phyloP scores from a whole-genome alignment of 1,284 basidiomycete species.

The Cutaneotrichosporon curvatum region DNA sequence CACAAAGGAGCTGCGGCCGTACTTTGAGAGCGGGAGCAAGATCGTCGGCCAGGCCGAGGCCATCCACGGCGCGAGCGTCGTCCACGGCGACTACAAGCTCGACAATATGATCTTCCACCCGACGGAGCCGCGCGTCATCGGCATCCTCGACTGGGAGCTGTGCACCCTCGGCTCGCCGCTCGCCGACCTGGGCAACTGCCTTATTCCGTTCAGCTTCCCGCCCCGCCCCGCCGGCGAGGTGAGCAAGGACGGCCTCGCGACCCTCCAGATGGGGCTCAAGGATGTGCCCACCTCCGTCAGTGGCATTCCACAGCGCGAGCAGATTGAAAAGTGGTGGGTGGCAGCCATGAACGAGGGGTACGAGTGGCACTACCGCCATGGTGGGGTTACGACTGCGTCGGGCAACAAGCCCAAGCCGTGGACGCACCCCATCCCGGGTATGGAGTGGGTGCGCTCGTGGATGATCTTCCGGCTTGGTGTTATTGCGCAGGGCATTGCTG shows the following conservation, averaged over 20 bases:
- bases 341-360: constrained; percentile 37
- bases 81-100: constrained; percentile 95
- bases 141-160: constrained; percentile 93
- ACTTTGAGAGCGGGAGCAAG: constrained; percentile 55
- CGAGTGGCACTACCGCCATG: constrained; percentile 15
- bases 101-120: constrained; percentile 88
- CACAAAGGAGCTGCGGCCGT: constrained; percentile 64
- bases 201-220: constrained; percentile 5
- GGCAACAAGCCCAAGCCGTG: constrained; percentile 17
- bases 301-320: constrained; percentile 60
- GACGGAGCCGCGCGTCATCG: constrained; percentile 83
- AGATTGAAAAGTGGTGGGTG: constrained; percentile 55
- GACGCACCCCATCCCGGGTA: constrained; percentile 34
- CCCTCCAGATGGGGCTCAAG: constrained; percentile 52
- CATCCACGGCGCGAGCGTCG: constrained; percentile 56
- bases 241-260: not conserved
- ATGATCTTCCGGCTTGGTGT: constrained; percentile 60
- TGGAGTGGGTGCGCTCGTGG: constrained; percentile 38
- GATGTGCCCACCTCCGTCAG: constrained; percentile 52
- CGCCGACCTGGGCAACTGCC: constrained; percentile 82
- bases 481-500: constrained; percentile 89
- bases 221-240: not conserved
- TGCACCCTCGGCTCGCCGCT: constrained; percentile 85
- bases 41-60: constrained; percentile 67
- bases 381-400: constrained; percentile 1